phyloP scores from a whole-genome alignment of 2,329 filamentous ascomycete species.

The Helotiales sp. region DNA sequence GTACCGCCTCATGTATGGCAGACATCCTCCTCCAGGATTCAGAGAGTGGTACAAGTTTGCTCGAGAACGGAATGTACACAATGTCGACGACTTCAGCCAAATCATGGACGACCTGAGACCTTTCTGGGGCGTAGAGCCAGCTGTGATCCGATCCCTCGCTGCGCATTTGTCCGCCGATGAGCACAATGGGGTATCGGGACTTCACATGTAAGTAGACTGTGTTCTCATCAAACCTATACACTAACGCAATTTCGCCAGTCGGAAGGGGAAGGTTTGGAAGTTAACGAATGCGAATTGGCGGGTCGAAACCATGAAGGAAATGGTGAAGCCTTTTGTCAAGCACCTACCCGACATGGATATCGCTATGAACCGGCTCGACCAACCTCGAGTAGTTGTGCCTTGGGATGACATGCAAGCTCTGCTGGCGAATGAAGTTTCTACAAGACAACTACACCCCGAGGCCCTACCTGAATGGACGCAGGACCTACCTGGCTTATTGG shows the following conservation, averaged over 20 bases:
- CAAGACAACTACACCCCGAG: constrained; percentile 44
- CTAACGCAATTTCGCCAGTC: too few relatives aligned
- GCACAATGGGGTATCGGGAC: constrained; percentile 25
- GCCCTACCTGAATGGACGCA: constrained; percentile 44
- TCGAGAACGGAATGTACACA: constrained; percentile 49
- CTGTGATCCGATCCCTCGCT: constrained; percentile 42
- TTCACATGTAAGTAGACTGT: too few relatives aligned
- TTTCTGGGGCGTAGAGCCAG: constrained; percentile 51
- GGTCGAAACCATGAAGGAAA: constrained; percentile 40
- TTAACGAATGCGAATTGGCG: constrained; percentile 41
- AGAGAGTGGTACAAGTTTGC: constrained; percentile 60
- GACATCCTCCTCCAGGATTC: constrained; percentile 65
- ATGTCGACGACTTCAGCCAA: constrained; percentile 64
- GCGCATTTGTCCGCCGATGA: constrained; percentile 37
- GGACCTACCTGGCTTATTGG: constrained; percentile 38
- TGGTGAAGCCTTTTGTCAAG: constrained; percentile 44
- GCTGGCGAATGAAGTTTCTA: constrained; percentile 47
- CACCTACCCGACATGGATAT: constrained; percentile 65
- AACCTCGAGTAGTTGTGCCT: constrained; percentile 61
- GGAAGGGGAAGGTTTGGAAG: constrained; percentile 36
- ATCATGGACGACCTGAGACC: constrained; percentile 63
- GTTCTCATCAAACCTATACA: too few relatives aligned
- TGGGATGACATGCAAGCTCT: constrained; percentile 55
- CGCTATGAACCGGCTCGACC: constrained; percentile 64
- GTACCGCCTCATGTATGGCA: constrained; percentile 56